Evolutionary conservation across 176 grass and related monocot genomes (phyloP).

Genomic region (Ensete ventricosum): DNA sequence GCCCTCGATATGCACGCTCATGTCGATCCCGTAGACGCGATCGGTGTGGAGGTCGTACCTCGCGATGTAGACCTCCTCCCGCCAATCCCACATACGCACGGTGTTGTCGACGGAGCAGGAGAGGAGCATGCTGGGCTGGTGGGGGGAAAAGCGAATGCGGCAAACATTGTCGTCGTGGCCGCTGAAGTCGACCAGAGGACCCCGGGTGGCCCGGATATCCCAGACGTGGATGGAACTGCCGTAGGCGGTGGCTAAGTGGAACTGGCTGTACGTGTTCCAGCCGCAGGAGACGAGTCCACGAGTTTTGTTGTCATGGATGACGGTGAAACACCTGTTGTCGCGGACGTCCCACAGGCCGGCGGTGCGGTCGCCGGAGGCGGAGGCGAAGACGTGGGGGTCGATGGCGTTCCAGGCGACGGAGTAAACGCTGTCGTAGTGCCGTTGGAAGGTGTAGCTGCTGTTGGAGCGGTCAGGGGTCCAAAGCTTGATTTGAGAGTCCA

Average conservation of each 20-base stretch:
- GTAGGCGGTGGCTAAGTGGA: slow-evolving; percentile 59
- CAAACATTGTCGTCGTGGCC: slow-evolving; percentile 61
- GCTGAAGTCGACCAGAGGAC: slow-evolving; percentile 38
- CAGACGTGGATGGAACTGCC: slow-evolving; percentile 77
- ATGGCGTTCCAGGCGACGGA: slow-evolving; percentile 48
- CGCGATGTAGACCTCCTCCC: slow-evolving; percentile 42
- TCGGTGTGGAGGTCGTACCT: slow-evolving; percentile 64
- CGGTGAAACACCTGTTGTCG: slow-evolving; percentile 43
- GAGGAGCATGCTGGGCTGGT: slow-evolving; percentile 53
- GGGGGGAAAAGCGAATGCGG: slow-evolving; percentile 65
- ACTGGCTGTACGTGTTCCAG: slow-evolving; percentile 77
- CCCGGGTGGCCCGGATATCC: slow-evolving; percentile 53
- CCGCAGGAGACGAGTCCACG: slow-evolving; percentile 67
- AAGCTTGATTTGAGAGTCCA: slow-evolving; percentile 69
- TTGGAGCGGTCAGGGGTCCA: slow-evolving; percentile 57
- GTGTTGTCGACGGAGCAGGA: slow-evolving; percentile 86
- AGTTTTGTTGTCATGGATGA: slow-evolving; percentile 43
- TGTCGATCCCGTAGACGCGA: slow-evolving; percentile 58
- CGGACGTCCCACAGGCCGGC: slow-evolving; percentile 72
- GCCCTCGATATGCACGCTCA: slow-evolving; percentile 65
- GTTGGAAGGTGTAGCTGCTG: slow-evolving; percentile 59
- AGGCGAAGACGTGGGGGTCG: slow-evolving; percentile 66
- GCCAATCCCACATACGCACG: slow-evolving; percentile 72
- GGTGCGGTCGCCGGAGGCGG: slow-evolving; percentile 56
- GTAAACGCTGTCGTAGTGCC: slow-evolving; percentile 74